Conservation (phyloP, 768 basidiomycete species). For the Panaeolus cyanescens region DNA sequence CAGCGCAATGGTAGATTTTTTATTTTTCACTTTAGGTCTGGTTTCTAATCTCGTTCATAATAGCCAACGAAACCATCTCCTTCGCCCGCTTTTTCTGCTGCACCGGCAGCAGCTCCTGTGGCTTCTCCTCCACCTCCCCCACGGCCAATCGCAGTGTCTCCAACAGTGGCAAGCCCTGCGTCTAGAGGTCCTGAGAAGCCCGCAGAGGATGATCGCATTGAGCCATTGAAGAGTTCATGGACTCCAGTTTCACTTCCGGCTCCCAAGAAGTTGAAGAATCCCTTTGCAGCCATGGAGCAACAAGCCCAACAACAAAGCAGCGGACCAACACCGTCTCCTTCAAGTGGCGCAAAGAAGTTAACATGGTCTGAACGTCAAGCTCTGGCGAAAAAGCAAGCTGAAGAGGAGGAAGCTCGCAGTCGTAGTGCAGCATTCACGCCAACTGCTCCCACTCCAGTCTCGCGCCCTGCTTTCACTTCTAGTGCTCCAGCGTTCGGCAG, state of each 20-base stretch:
- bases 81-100: conserved; percentile 18
- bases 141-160: conserved; percentile 13
- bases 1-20: conserved; percentile 18
- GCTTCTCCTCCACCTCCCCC: conserved; percentile 16
- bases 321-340: conserved; percentile 22
- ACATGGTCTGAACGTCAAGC: conserved; percentile 96
- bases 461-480: conserved; percentile 41
- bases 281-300: conserved; percentile 66
- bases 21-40: background rate
- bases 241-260: conserved; percentile 83
- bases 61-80: conserved; percentile 17
- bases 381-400: conserved; percentile 82
- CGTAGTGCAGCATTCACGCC: conserved; percentile 52
- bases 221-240: conserved; percentile 84
- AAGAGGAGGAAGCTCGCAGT: conserved; percentile 74
- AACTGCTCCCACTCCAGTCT: conserved; percentile 32
- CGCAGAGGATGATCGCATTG: conserved; percentile 79
- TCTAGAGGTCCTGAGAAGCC: conserved; percentile 66
- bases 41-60: background rate
- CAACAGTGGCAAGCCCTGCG: conserved; percentile 34
- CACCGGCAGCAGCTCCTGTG: background rate
- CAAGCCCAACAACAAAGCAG: conserved; percentile 38
- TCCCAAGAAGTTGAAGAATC: conserved; percentile 88
- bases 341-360: conserved; percentile 67
- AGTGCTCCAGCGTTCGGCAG: conserved; percentile 50